phyloP scores from a whole-genome alignment of 371 early-diverging fungal species.

The Thermomucor indicae-seudaticae region DNA sequence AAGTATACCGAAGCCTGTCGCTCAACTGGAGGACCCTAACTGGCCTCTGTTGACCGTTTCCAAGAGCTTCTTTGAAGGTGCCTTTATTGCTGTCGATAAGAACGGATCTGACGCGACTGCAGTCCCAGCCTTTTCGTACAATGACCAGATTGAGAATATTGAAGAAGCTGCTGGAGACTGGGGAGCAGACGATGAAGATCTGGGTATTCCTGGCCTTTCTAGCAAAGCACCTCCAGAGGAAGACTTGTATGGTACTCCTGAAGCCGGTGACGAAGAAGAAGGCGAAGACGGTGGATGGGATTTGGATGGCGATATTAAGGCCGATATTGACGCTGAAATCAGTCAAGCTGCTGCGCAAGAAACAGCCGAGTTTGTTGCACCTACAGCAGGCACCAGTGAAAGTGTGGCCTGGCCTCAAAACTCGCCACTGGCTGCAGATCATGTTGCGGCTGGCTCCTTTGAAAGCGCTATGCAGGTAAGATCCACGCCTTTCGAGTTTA shows the following conservation, averaged over 20 bases:
- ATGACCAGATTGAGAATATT: slow-evolving; percentile 46
- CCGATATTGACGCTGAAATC: slow-evolving; percentile 57
- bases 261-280: slow-evolving; percentile 48
- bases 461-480: slow-evolving; percentile 95
- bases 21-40: slow-evolving; percentile 69
- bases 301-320: slow-evolving; percentile 62
- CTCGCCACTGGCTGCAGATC: slow-evolving; percentile 81
- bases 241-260: slow-evolving; percentile 22
- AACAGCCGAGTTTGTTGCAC: slow-evolving; percentile 63
- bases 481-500: background rate
- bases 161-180: slow-evolving; percentile 66
- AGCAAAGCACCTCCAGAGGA: slow-evolving; percentile 6
- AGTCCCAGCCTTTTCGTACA: slow-evolving; percentile 39
- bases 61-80: slow-evolving; percentile 63
- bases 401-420: slow-evolving; percentile 76
- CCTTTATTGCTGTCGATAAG: slow-evolving; percentile 42
- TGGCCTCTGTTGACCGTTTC: slow-evolving; percentile 86
- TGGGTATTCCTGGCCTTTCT: slow-evolving; percentile 17
- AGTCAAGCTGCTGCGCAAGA: slow-evolving; percentile 62
- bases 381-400: slow-evolving; percentile 68
- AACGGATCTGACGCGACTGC: slow-evolving; percentile 23
- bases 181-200: slow-evolving; percentile 63
- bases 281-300: slow-evolving; percentile 51
- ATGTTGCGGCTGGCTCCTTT: slow-evolving; percentile 91
- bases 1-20: slow-evolving; percentile 60